Evolutionary conservation across 345 rosid genomes (phyloP).

Genomic region (Aquilaria malaccensis): DNA sequence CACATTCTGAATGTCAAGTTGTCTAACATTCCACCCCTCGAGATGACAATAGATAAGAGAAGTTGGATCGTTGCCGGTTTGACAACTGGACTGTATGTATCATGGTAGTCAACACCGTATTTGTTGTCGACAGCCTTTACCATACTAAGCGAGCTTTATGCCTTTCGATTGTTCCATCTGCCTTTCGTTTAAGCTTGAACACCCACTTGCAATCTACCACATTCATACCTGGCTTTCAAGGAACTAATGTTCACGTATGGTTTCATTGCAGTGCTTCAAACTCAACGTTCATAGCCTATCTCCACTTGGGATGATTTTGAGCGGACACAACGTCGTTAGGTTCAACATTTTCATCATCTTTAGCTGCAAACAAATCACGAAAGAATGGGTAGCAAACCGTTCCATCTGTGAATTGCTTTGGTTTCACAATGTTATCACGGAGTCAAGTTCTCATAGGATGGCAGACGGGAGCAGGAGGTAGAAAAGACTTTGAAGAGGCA

Average conservation of each 20-base stretch:
- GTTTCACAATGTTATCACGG: too few relatives aligned
- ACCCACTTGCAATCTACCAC: neutral
- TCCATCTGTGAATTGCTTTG: too few relatives aligned
- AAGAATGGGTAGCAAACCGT: neutral
- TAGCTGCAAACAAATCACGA: neutral
- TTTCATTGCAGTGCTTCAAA: neutral
- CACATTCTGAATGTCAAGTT: neutral
- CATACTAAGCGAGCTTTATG: neutral
- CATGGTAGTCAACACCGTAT: neutral
- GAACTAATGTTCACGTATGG: too few relatives aligned
- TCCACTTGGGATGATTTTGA: neutral
- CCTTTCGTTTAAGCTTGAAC: neutral
- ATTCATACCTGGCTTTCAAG: too few relatives aligned
- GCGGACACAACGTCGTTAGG: too few relatives aligned
- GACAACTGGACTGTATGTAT: neutral
- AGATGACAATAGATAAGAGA: neutral
- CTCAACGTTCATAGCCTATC: neutral
- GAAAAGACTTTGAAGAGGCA: too few relatives aligned
- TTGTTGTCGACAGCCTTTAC: neutral
- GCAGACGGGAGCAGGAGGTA: too few relatives aligned
- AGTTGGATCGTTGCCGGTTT: neutral
- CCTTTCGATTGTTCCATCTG: neutral
- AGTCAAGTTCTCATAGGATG: too few relatives aligned
- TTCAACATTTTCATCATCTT: neutral
- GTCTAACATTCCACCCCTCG: neutral